Evolutionary conservation across 352 stramenopile species (phyloP).

Genomic region (Pythium pyrilobum): DNA sequence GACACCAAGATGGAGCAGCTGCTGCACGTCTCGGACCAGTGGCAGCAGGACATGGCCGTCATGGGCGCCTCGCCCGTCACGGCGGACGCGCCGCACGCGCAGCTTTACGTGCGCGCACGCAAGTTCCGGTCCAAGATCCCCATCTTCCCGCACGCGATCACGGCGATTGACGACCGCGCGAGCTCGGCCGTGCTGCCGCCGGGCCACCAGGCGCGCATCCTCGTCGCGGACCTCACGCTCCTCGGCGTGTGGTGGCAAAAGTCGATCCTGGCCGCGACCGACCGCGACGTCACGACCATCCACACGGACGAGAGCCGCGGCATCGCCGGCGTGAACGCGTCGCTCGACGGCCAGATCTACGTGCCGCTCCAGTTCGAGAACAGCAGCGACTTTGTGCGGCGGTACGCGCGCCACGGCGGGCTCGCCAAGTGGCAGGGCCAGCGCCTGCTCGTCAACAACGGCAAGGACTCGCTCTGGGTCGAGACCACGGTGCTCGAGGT

Average conservation of each 20-base stretch:
- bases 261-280: constrained; percentile 36
- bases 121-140: constrained; percentile 61
- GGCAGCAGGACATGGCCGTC: constrained; percentile 43
- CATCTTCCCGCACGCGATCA: constrained; percentile 51
- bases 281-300: constrained; percentile 50
- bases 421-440: constrained; percentile 53
- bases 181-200: constrained; percentile 30
- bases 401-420: constrained; percentile 29
- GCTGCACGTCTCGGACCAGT: constrained; percentile 47
- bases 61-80: constrained; percentile 15
- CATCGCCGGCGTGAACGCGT: constrained; percentile 38
- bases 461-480: constrained; percentile 64
- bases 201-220: constrained; percentile 36
- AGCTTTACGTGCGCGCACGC: constrained; percentile 40
- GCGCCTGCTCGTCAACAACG: constrained; percentile 59
- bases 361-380: constrained; percentile 38
- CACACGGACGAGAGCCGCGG: constrained; percentile 51
- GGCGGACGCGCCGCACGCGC: constrained; percentile 18
- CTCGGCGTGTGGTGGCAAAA: constrained; percentile 73
- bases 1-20: constrained; percentile 56
- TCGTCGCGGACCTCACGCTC: constrained; percentile 46
- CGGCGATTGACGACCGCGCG: constrained; percentile 33
- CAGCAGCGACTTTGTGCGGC: constrained; percentile 29
- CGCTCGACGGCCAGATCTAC: constrained; percentile 60
- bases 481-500: constrained; percentile 49